A percentile compares a stretch with the other conserved stretches of the same genome.
phyloP scores from a whole-genome alignment of 164 flowering plant genomes.

The Aristolochia californica region DNA sequence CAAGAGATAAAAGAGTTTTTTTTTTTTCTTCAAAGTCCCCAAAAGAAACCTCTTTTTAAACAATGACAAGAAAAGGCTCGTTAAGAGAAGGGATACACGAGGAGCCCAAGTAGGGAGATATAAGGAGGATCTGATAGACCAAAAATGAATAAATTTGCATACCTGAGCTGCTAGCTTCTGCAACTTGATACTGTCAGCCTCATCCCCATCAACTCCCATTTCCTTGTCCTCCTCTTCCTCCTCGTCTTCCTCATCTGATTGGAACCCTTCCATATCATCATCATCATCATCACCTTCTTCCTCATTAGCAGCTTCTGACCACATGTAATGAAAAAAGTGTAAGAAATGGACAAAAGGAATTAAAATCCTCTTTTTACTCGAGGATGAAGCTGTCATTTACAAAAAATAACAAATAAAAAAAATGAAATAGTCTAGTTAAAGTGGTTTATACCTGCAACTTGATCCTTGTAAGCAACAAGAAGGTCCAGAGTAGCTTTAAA shows the following conservation, averaged over 20 bases:
- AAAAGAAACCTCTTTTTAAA: too few relatives aligned
- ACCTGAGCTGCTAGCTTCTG: slow-evolving; percentile 85
- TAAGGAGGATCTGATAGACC: neutral
- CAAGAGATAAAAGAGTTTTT: too few relatives aligned
- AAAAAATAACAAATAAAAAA: neutral
- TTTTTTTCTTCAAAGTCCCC: too few relatives aligned
- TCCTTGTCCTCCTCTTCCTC: slow-evolving; percentile 69
- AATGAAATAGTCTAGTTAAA: too few relatives aligned
- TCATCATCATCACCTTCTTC: slow-evolving; percentile 59
- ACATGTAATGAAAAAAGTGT: slow-evolving; percentile 2
- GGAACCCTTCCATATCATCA: slow-evolving; percentile 84
- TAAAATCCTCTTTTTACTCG: too few relatives aligned
- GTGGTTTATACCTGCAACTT: slow-evolving; percentile 67
- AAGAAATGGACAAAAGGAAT: neutral
- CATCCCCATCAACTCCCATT: slow-evolving; percentile 86
- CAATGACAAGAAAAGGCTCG: neutral
- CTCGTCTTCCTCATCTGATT: slow-evolving; percentile 70
- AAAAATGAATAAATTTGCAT: neutral
- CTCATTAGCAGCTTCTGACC: slow-evolving; percentile 67
- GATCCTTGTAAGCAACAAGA: slow-evolving; percentile 88
- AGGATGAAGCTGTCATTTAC: neutral
- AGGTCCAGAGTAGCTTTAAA: slow-evolving; percentile 82
- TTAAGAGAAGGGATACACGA: neutral
- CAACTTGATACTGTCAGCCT: slow-evolving; percentile 66
- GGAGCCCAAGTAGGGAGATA: neutral